Evolutionary conservation across 2,329 filamentous ascomycete genomes (phyloP).

Genomic region (Dryadomyces quercivorus): DNA sequence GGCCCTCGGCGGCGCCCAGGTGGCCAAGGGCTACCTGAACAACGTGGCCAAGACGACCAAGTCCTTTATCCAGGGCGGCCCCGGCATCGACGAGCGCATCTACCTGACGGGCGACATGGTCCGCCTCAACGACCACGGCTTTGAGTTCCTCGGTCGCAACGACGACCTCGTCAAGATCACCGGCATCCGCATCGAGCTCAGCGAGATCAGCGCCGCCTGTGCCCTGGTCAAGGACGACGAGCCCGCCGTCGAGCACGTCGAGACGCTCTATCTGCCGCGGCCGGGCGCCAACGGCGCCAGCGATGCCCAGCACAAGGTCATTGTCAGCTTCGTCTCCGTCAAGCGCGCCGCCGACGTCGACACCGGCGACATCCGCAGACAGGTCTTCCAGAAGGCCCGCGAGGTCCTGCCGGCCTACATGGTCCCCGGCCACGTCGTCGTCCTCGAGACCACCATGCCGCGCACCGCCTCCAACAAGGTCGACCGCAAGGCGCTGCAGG

Average conservation of each 20-base stretch:
- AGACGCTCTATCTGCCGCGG: conserved; percentile 20
- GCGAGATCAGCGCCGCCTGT: conserved; percentile 22
- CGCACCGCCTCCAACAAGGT: conserved; percentile 23
- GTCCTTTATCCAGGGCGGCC: conserved; percentile 10
- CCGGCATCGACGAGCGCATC: conserved; percentile 11
- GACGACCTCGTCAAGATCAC: conserved; percentile 53
- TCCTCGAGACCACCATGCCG: conserved; percentile 18
- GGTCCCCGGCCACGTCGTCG: conserved; percentile 21
- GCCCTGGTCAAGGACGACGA: conserved; percentile 20
- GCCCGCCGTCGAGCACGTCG: conserved; percentile 21
- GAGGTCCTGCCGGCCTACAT: conserved; percentile 17
- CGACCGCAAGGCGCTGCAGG: conserved; percentile 18
- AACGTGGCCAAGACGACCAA: conserved; percentile 13
- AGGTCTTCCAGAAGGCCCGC: conserved; percentile 5
- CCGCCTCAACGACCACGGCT: conserved; percentile 33
- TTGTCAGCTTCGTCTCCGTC: conserved; percentile 23
- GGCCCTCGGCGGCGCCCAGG: conserved; percentile 39
- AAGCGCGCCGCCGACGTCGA: conserved; percentile 2
- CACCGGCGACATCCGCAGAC: conserved; percentile 1
- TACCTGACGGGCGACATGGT: conserved; percentile 44
- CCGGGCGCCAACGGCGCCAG: conserved; percentile 10
- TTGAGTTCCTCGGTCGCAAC: conserved; percentile 43
- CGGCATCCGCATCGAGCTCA: conserved; percentile 49
- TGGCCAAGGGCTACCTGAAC: conserved; percentile 43
- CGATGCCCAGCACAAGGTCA: conserved; percentile 17